Conservation (phyloP, 2,329 filamentous ascomycete genomes). For the Myriosclerotinia scirpicola region DNA sequence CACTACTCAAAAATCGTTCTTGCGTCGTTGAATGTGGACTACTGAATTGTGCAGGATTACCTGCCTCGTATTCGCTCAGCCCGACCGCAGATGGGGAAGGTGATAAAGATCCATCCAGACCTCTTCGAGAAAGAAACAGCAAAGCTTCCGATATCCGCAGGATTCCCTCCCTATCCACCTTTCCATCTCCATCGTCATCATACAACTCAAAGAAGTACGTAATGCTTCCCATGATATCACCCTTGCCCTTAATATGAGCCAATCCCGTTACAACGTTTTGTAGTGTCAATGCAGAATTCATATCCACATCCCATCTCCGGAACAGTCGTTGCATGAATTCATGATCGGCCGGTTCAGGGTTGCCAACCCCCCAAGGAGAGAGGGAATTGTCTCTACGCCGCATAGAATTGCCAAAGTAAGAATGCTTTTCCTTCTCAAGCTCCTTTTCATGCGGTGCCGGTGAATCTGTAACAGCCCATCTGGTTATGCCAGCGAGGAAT, state of each 20-base stretch:
- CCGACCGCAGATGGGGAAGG: slow-evolving; percentile 61
- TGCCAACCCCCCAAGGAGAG: slow-evolving; percentile 56
- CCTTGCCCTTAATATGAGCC: slow-evolving; percentile 86
- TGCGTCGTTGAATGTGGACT: slow-evolving; percentile 62
- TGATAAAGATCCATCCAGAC: slow-evolving; percentile 72
- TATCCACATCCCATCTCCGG: slow-evolving; percentile 80
- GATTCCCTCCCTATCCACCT: slow-evolving; percentile 92
- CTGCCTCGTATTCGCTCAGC: slow-evolving; percentile 47
- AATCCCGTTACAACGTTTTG: slow-evolving; percentile 92
- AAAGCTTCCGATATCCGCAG: slow-evolving; percentile 91
- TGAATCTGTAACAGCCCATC: slow-evolving; percentile 90
- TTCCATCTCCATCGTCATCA: slow-evolving; percentile 87
- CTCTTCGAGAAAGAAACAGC: slow-evolving; percentile 86
- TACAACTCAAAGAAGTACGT: slow-evolving; percentile 98
- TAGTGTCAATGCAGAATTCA: slow-evolving; percentile 73
- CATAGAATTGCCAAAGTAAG: slow-evolving; percentile 60
- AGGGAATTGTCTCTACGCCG: slow-evolving; percentile 41
- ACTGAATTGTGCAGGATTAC: slow-evolving; percentile 39
- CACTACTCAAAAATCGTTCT: slow-evolving; percentile 86
- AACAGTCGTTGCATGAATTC: slow-evolving; percentile 92
- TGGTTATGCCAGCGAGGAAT: slow-evolving; percentile 84
- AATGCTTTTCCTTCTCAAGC: slow-evolving; percentile 54
- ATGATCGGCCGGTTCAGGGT: slow-evolving; percentile 78
- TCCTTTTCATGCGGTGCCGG: slow-evolving; percentile 58
- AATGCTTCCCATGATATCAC: slow-evolving; percentile 97